A percentile compares a stretch with the other conserved stretches of the same genome.
Conservation (phyloP, 139 green algal genomes). For the Tetradesmus obliquus region DNA sequence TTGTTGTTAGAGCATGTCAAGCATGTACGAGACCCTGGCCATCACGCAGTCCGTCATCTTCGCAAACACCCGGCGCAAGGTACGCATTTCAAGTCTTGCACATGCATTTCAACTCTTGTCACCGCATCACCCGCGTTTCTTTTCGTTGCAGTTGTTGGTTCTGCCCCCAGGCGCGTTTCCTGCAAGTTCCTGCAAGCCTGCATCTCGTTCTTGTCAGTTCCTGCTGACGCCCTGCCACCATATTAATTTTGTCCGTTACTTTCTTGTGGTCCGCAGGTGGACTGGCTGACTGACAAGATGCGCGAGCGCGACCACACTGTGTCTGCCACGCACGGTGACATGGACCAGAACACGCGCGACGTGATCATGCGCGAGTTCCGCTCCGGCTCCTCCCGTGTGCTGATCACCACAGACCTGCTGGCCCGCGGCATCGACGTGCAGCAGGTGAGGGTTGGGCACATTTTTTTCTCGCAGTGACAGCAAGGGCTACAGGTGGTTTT, state of each 20-base stretch:
- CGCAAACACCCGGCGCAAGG: constrained; percentile 99
- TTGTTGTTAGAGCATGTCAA: constrained; percentile 1
- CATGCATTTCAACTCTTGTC: background rate
- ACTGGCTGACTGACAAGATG: constrained; percentile 99
- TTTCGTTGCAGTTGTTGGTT: background rate
- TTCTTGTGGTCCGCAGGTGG: constrained; percentile 72
- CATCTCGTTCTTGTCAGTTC: too few species aligned
- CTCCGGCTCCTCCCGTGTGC: constrained; percentile 97
- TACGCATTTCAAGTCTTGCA: constrained; percentile 51
- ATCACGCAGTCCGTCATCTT: constrained; percentile 99
- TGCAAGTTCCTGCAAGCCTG: background rate
- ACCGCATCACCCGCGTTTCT: background rate
- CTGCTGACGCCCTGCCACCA: too few species aligned
- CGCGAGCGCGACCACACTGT: constrained; percentile 98
- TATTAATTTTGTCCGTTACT: too few species aligned
- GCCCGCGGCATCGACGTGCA: constrained; percentile 99
- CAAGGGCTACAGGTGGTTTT: background rate
- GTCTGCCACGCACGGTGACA: constrained; percentile 99
- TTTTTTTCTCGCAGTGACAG: too few species aligned
- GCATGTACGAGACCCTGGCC: constrained; percentile 98
- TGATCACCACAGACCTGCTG: constrained; percentile 99
- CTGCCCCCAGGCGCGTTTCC: background rate
- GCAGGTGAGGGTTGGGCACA: constrained; percentile 71
- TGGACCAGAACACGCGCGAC: constrained; percentile 99
- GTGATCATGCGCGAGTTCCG: constrained; percentile 99